phyloP scores from a whole-genome alignment of 2,329 filamentous ascomycete genomes.

The Alternaria arbusti region DNA sequence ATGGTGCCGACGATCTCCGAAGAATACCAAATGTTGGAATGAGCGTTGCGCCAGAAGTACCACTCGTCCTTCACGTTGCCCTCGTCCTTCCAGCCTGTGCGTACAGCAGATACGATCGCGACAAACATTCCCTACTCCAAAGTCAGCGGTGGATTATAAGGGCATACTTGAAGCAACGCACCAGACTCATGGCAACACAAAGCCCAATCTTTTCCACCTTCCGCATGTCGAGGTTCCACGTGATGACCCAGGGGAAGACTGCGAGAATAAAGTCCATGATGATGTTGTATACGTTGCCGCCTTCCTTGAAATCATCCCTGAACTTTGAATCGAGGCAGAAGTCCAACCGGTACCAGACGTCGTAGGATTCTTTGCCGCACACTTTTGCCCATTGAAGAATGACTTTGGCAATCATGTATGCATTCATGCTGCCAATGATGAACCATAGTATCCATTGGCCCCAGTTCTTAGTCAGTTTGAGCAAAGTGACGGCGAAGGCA shows the following conservation, averaged over 20 bases:
- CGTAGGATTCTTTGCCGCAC: slow-evolving; percentile 52
- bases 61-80: slow-evolving; percentile 55
- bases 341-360: slow-evolving; percentile 57
- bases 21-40: slow-evolving; percentile 58
- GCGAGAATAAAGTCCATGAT: slow-evolving; percentile 62
- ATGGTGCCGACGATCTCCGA: slow-evolving; percentile 62
- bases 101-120: slow-evolving; percentile 57
- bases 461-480: slow-evolving; percentile 55
- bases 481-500: slow-evolving; percentile 50
- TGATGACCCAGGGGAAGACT: slow-evolving; percentile 58
- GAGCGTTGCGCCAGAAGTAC: slow-evolving; percentile 59
- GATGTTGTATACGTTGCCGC: slow-evolving; percentile 62
- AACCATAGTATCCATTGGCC: slow-evolving; percentile 56
- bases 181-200: slow-evolving; percentile 58
- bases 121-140: slow-evolving; percentile 52
- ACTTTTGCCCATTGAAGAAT: slow-evolving; percentile 59
- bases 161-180: slow-evolving; percentile 5
- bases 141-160: slow-evolving; percentile 1
- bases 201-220: slow-evolving; percentile 58
- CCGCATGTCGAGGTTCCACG: slow-evolving; percentile 57
- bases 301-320: slow-evolving; percentile 56
- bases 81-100: slow-evolving; percentile 58
- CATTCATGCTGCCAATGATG: slow-evolving; percentile 58
- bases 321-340: slow-evolving; percentile 53
- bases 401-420: slow-evolving; percentile 57